A percentile compares a stretch with the other conserved stretches of the same genome.
Evolutionary conservation across 768 basidiomycete species (phyloP).

Genomic region (Chalciporus piperatus): DNA sequence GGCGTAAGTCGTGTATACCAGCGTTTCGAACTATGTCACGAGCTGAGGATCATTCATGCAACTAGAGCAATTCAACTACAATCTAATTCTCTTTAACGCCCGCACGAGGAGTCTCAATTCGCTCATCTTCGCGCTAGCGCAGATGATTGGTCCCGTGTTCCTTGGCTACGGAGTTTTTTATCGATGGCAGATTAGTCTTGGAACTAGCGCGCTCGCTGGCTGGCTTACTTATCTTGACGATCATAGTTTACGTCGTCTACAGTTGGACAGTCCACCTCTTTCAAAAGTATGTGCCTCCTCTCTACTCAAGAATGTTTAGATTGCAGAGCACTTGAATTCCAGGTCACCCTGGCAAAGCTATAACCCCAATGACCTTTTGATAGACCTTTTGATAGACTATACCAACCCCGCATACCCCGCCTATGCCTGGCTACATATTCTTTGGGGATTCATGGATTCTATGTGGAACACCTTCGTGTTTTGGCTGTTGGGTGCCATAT

Average conservation of each 20-base stretch:
- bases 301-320: neutral
- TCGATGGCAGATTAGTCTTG: constrained; percentile 49
- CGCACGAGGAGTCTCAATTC: constrained; percentile 75
- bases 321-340: no score
- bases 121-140: constrained; percentile 75
- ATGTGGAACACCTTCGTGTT: constrained; percentile 86
- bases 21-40: neutral
- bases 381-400: constrained; percentile 67
- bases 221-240: constrained; percentile 62
- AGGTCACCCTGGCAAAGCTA: constrained; percentile 53
- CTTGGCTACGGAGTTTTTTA: constrained; percentile 69
- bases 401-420: constrained; percentile 51
- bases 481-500: constrained; percentile 85
- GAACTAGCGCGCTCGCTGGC: constrained; percentile 66
- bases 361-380: no score
- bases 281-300: constrained; percentile 49
- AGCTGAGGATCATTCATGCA: constrained; percentile 11
- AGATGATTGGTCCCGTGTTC: constrained; percentile 69
- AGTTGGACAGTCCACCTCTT: constrained; percentile 78
- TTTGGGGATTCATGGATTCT: constrained; percentile 73
- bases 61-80: constrained; percentile 78
- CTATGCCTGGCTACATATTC: constrained; percentile 61
- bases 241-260: constrained; percentile 66
- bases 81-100: constrained; percentile 74
- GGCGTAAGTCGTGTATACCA: constrained; percentile 50